A percentile compares a stretch with the other conserved stretches of the same genome.
phyloP scores from a whole-genome alignment of 208 protist genomes.

The Trypanosoma caninum region DNA sequence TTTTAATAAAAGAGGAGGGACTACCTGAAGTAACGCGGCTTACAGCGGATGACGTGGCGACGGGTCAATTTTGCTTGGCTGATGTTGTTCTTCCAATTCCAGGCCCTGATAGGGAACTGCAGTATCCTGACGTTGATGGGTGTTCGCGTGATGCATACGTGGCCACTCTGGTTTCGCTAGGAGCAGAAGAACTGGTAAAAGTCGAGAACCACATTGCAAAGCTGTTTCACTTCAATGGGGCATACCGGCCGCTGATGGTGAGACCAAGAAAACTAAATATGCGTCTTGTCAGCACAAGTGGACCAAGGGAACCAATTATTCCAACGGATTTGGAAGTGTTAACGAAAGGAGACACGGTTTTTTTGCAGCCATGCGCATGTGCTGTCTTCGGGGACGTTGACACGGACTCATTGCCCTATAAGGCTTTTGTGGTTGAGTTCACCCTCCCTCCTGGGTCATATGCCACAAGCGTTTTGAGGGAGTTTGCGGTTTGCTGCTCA shows the following conservation, averaged over 20 bases:
- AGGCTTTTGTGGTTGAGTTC: constrained; percentile 60
- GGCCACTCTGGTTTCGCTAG: constrained; percentile 22
- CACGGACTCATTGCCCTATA: neutral
- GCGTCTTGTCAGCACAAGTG: constrained; percentile 16
- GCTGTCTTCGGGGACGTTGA: neutral
- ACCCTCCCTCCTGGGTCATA: constrained; percentile 82
- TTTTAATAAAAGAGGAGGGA: constrained; percentile 7
- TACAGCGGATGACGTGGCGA: constrained; percentile 51
- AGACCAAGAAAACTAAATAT: constrained; percentile 41
- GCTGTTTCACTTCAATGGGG: constrained; percentile 85
- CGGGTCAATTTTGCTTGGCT: constrained; percentile 47
- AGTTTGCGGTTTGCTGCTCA: constrained; percentile 52
- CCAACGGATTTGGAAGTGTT: constrained; percentile 62
- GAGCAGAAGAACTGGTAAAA: constrained; percentile 31
- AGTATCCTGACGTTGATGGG: constrained; percentile 53
- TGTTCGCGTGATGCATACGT: constrained; percentile 61
- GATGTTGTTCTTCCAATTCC: constrained; percentile 92
- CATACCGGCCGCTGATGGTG: constrained; percentile 75
- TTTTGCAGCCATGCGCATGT: too few relatives aligned
- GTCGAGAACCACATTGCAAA: constrained; percentile 49
- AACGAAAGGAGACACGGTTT: neutral
- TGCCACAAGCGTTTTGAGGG: constrained; percentile 79
- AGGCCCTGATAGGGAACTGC: constrained; percentile 68
- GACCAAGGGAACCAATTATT: constrained; percentile 48
- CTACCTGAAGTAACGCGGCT: constrained; percentile 60